phyloP scores from a whole-genome alignment of 768 basidiomycete genomes.

The Leccinum subgranulosum region DNA sequence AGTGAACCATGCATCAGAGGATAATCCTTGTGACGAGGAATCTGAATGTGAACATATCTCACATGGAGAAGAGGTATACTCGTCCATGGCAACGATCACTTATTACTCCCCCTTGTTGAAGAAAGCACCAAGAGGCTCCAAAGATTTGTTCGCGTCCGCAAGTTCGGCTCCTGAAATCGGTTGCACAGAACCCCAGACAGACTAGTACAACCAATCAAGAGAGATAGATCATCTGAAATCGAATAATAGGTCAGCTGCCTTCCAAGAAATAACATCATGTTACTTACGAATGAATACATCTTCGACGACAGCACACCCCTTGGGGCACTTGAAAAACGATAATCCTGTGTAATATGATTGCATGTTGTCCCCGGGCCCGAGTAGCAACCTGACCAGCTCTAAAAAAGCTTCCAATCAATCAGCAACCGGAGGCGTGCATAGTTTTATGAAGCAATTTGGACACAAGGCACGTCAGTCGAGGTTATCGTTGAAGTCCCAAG shows the following conservation, averaged over 20 bases:
- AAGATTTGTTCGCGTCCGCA: slow-evolving; percentile 3
- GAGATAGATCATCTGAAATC: neutral
- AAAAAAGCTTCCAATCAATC: slow-evolving; percentile 58
- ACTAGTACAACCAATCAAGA: neutral
- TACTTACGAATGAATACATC: neutral
- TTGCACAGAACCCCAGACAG: neutral
- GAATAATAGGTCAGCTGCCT: neutral
- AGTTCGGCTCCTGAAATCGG: slow-evolving; percentile 1
- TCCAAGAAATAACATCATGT: slow-evolving; percentile 1
- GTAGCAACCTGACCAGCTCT: slow-evolving; percentile 26
- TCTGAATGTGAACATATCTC: neutral
- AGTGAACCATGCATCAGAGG: neutral
- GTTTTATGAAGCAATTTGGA: neutral
- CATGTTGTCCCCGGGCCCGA: slow-evolving; percentile 40
- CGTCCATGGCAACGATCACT: neutral
- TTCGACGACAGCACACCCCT: neutral
- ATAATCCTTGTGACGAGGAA: slow-evolving; percentile 4
- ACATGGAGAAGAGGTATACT: neutral
- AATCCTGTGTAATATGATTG: slow-evolving; percentile 45
- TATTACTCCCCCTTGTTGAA: slow-evolving; percentile 1
- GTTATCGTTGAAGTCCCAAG: slow-evolving; percentile 9
- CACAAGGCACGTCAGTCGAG: slow-evolving; percentile 40
- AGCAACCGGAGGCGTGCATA: slow-evolving; percentile 37
- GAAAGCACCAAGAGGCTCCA: neutral
- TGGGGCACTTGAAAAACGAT: neutral